Conservation (phyloP, 2,329 filamentous ascomycete species). For the Xylaria sp. region DNA sequence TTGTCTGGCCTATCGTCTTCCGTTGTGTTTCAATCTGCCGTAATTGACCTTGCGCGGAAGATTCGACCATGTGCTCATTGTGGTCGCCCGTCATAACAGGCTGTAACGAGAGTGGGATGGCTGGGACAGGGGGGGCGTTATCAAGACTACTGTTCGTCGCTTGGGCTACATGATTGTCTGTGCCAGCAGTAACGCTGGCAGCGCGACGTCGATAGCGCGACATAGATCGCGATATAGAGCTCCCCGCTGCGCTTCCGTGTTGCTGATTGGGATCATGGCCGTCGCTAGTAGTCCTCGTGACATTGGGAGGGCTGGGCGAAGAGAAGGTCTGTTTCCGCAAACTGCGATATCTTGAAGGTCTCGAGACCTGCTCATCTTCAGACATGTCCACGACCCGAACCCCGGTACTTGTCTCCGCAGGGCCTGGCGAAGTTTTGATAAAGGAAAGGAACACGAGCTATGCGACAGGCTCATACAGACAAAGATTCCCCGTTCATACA, state of each 20-base stretch:
- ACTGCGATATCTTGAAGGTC: slow-evolving; percentile 50
- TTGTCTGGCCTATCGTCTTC: slow-evolving; percentile 29
- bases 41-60: slow-evolving; percentile 39
- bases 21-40: slow-evolving; percentile 39
- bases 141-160: slow-evolving; percentile 43
- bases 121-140: slow-evolving; percentile 46
- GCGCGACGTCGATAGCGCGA: slow-evolving; percentile 49
- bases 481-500: too few relatives aligned
- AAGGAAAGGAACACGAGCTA: neutral
- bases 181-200: slow-evolving; percentile 42
- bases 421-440: neutral
- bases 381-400: slow-evolving; percentile 36
- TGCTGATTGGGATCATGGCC: slow-evolving; percentile 36
- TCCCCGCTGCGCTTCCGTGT: slow-evolving; percentile 37
- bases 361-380: slow-evolving; percentile 39
- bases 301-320: slow-evolving; percentile 40
- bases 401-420: slow-evolving; percentile 36
- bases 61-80: slow-evolving; percentile 15
- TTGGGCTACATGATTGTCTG: slow-evolving; percentile 42
- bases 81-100: slow-evolving; percentile 15
- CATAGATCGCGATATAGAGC: slow-evolving; percentile 49
- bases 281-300: slow-evolving; percentile 32
- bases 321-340: slow-evolving; percentile 48
- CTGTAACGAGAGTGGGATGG: slow-evolving; percentile 45
- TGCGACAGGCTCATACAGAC: slow-evolving; percentile 4